These are phyloP conservation scores for Xylaria arbuscula DNA, from an alignment of 2,329 filamentous ascomycete species.

Conservation along the genomic window DNA sequence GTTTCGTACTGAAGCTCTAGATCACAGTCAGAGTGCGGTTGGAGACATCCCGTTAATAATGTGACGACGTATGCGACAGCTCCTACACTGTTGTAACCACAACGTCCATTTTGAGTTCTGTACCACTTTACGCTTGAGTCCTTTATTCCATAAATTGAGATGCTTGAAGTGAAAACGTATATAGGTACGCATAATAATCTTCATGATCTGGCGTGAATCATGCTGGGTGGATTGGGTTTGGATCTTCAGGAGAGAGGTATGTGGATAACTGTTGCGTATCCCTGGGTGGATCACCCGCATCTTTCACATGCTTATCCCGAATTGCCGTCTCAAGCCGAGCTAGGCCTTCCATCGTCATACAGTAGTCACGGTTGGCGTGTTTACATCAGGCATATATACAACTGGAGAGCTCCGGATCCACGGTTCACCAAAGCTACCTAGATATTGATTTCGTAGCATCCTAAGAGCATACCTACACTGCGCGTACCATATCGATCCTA, in stretches of 20 bases:
- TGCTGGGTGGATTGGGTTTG: neutral
- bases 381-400: no score
- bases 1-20: neutral
- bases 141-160: no score
- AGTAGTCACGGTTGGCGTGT: neutral
- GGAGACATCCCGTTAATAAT: slow-evolving; percentile 15
- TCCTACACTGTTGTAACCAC: no score
- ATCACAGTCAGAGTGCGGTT: neutral
- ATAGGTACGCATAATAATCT: neutral
- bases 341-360: slow-evolving; percentile 1
- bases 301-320: slow-evolving; percentile 35
- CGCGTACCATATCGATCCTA: neutral
- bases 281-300: slow-evolving; percentile 28
- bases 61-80: neutral
- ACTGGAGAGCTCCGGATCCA: neutral
- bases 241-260: neutral
- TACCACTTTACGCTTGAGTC: no score
- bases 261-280: neutral
- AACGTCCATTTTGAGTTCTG: no score
- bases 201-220: no score
- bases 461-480: neutral
- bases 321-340: slow-evolving; percentile 26
- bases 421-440: no score
- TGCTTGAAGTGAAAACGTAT: neutral
- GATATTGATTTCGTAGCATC: no score